Conservation (phyloP, 2,329 filamentous ascomycete genomes). For the Penicillium psychrosexuale region DNA sequence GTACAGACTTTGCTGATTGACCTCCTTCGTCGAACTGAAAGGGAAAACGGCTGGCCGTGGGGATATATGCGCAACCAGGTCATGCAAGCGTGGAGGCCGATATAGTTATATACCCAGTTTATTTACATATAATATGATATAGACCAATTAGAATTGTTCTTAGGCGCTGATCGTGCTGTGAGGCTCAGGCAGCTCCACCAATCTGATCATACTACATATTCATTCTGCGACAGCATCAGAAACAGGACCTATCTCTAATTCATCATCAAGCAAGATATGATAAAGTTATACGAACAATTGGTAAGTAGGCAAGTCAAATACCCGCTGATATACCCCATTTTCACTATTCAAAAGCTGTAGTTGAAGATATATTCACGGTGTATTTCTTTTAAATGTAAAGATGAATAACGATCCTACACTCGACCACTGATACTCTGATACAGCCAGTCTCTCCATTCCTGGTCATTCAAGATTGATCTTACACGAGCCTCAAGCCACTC, state of each 20-base stretch:
- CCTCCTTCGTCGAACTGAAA: constrained; percentile 9
- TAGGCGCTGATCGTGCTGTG: background rate
- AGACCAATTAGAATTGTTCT: background rate
- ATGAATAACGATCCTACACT: background rate
- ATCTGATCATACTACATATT: background rate
- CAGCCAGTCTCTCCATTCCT: constrained; percentile 49
- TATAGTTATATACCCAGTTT: constrained; percentile 1
- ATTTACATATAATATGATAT: background rate
- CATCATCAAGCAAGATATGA: too few species aligned
- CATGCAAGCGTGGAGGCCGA: constrained; percentile 4
- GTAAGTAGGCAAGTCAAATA: too few species aligned
- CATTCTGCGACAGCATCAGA: too few species aligned
- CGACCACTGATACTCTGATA: constrained; percentile 17
- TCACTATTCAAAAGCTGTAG: background rate
- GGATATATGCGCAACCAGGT: constrained; percentile 7
- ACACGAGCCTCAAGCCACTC: constrained; percentile 58
- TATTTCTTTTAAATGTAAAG: too few species aligned
- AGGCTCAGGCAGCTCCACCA: background rate
- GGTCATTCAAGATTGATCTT: constrained; percentile 48
- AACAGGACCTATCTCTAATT: too few species aligned
- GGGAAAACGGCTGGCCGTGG: constrained; percentile 12
- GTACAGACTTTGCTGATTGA: constrained; percentile 7
- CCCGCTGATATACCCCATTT: too few species aligned
- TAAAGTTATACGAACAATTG: too few species aligned
- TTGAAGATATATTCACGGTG: background rate